phyloP scores from a whole-genome alignment of 2,329 filamentous ascomycete genomes.

The Colletotrichum echinochloae region DNA sequence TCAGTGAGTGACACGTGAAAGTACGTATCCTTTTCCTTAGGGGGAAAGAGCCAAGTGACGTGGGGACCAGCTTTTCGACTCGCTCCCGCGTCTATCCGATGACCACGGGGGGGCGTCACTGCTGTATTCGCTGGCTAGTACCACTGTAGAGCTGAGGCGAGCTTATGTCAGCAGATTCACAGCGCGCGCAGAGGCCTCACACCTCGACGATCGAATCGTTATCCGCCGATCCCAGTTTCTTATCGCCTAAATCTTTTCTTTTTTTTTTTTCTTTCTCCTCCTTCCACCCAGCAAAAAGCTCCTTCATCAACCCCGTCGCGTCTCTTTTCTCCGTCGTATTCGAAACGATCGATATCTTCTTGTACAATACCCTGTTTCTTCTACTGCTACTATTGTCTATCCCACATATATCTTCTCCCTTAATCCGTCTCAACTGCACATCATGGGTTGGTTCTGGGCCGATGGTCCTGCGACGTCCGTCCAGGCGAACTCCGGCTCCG shows the following conservation, averaged over 20 bases:
- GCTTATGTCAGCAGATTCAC: not conserved
- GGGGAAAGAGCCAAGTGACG: not conserved
- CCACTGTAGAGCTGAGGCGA: not conserved
- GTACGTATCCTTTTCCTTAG: not conserved
- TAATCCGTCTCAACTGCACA: constrained; percentile 25
- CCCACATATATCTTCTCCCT: not conserved
- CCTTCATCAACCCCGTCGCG: not conserved
- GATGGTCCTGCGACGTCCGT: constrained; percentile 55
- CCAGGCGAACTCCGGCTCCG: constrained; percentile 36
- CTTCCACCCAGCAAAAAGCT: not conserved
- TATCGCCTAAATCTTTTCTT: constrained; percentile 39
- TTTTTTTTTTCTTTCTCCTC: constrained; percentile 12
- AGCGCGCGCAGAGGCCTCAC: not conserved
- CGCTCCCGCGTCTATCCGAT: constrained; percentile 32
- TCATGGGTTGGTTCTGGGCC: constrained; percentile 75
- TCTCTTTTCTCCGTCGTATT: not conserved
- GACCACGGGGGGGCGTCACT: constrained; percentile 15
- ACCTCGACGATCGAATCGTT: constrained; percentile 13
- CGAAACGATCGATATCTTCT: not conserved
- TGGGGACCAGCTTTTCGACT: constrained; percentile 21
- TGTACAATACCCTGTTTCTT: constrained; percentile 20
- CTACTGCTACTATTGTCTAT: not conserved
- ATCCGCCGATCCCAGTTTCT: constrained; percentile 19
- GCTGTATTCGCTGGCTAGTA: constrained; percentile 3
- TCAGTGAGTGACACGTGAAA: not conserved